Base-by-base conservation (phyloP, 768 basidiomycete species). In the Punctularia strigosozonata region DNA sequence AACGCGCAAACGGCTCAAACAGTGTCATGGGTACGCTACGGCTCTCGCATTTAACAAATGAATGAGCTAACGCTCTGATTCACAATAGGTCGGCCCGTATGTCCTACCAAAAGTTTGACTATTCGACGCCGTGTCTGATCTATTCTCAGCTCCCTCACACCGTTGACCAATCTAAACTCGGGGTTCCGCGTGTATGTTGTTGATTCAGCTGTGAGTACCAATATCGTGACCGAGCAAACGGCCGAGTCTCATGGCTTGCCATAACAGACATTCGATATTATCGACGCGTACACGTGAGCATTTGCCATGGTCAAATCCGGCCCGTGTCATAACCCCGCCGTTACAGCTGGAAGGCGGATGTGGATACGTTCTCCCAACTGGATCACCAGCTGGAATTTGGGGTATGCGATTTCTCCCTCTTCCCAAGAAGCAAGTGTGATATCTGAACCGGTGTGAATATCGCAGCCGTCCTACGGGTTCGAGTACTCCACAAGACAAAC, bases 141-240 rank as follows among this genome's bases (percentile, higher is more conserved):
- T n/a, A n/a, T n/a, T n/a, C n/a, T n/a, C n/a, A n/a, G n/a, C n/a
- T 80, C 80, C 0, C 56, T 86, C 23, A 82, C 80, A 0, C 80
- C 83, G 4, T 51, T 73, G 28, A 80, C 66, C 12, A 80, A 82
- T 50, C 53, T 86, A 31, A 86, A 87, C 55, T 74, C 75, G 14
- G 83, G 84, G 14, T 85, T 85, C 65, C 64, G 77, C 40, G 62
- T 80, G 32, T 81, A 81, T 50, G 77, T 80, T 56, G 73, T 81
- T 6, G 79, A 81, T 49, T 77, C 81, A 22, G 65, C 58, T 40
- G 81, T 82, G 53, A 36, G 74, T 55, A 24, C 28, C 12, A n/a
- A 20, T 35, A 18, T 36, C 33, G 36, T 42, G 33, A 6, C 23
- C 10, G 10, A 8, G 30, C 34, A 13, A 32, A 25, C 25, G 28